A percentile compares a stretch with the other conserved stretches of the same genome.
Evolutionary conservation across 2,329 filamentous ascomycete species (phyloP).

Genomic region (Paraconiothyrium brasiliense): DNA sequence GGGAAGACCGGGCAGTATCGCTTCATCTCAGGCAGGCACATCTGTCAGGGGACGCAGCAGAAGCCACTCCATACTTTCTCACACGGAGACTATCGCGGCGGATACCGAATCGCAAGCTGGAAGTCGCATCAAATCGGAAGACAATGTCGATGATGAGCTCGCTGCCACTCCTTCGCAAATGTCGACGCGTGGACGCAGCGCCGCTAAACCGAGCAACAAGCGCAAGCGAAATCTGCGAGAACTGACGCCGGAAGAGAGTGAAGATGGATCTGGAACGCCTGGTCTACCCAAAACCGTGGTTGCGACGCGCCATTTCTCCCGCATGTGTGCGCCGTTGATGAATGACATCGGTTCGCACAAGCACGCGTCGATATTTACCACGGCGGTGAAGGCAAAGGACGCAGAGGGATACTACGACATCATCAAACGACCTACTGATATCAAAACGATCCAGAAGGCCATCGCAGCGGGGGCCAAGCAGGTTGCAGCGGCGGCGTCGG

Average conservation of each 20-base stretch:
- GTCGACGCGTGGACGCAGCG: slow-evolving; percentile 42
- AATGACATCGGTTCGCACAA: slow-evolving; percentile 62
- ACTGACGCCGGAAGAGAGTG: slow-evolving; percentile 41
- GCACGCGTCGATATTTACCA: slow-evolving; percentile 61
- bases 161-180: slow-evolving; percentile 41
- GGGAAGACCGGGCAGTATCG: slow-evolving; percentile 52
- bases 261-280: slow-evolving; percentile 41
- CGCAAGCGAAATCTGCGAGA: slow-evolving; percentile 53
- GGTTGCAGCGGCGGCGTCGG: slow-evolving; percentile 60
- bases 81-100: slow-evolving; percentile 53
- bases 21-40: slow-evolving; percentile 58
- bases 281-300: slow-evolving; percentile 47
- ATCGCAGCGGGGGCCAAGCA: slow-evolving; percentile 64
- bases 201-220: slow-evolving; percentile 44
- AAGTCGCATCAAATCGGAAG: slow-evolving; percentile 58
- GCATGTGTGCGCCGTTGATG: slow-evolving; percentile 59
- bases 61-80: slow-evolving; percentile 60
- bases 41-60: slow-evolving; percentile 56
- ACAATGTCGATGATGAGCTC: slow-evolving; percentile 50
- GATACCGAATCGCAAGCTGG: slow-evolving; percentile 52
- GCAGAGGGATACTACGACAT: slow-evolving; percentile 63
- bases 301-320: slow-evolving; percentile 59
- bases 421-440: slow-evolving; percentile 61
- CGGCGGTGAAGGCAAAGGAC: slow-evolving; percentile 59
- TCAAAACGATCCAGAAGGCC: slow-evolving; percentile 61